Conservation (phyloP, 768 basidiomycete genomes). For the Tricholoma hemisulphureum region DNA sequence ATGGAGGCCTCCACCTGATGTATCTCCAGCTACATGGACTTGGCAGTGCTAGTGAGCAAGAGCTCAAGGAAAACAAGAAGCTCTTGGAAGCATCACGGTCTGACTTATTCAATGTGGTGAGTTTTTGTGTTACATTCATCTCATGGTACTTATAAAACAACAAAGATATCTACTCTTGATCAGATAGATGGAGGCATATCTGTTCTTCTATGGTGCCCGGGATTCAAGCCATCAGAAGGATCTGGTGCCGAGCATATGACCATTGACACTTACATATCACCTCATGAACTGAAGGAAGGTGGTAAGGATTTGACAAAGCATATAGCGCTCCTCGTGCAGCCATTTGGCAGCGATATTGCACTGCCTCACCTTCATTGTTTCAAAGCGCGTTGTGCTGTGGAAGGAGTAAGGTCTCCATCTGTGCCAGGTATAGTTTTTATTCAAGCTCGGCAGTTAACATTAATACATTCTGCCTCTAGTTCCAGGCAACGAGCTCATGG, state of each 20-base stretch:
- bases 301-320: constrained; percentile 1
- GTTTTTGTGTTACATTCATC: background rate
- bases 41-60: background rate
- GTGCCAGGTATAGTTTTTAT: background rate
- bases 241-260: constrained; percentile 1
- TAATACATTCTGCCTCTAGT: background rate
- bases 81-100: background rate
- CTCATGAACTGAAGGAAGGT: constrained; percentile 3
- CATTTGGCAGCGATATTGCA: constrained; percentile 11
- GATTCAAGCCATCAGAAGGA: background rate
- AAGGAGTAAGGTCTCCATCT: constrained; percentile 1
- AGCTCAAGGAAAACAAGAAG: background rate
- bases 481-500: background rate
- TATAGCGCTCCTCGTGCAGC: constrained; percentile 10
- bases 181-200: constrained; percentile 8
- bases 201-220: constrained; percentile 1
- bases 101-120: constrained; percentile 8
- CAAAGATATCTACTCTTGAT: constrained; percentile 6
- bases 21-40: background rate
- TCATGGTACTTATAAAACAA: background rate
- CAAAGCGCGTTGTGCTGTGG: background rate
- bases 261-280: constrained; percentile 5
- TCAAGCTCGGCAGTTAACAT: background rate
- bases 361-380: constrained; percentile 12
- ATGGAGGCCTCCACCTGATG: constrained; percentile 7